phyloP scores from a whole-genome alignment of 2,329 filamentous ascomycete genomes.

The Fusarium papillatum region DNA sequence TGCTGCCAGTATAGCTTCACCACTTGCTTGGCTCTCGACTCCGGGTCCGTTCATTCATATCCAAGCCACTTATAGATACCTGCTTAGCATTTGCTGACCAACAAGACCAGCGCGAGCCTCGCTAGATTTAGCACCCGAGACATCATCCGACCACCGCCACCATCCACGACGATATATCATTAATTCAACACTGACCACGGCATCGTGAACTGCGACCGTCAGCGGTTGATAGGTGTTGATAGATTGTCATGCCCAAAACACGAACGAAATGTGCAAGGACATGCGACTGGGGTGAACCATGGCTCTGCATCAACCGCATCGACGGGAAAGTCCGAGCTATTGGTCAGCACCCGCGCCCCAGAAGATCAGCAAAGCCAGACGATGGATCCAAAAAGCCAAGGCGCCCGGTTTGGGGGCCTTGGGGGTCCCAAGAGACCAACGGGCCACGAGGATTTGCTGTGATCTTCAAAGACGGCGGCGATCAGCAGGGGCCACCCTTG shows the following conservation, averaged over 20 bases:
- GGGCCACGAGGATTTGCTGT: slow-evolving; percentile 45
- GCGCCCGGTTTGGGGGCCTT: slow-evolving; percentile 27
- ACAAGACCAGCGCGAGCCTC: background rate
- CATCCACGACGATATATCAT: background rate
- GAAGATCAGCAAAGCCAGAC: slow-evolving; percentile 30
- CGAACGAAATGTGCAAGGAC: slow-evolving; percentile 7
- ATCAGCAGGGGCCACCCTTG: slow-evolving; percentile 45
- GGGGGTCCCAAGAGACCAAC: slow-evolving; percentile 18
- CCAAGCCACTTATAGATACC: slow-evolving; percentile 1
- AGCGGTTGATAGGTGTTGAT: background rate
- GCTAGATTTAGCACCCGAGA: slow-evolving; percentile 9
- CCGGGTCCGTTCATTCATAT: slow-evolving; percentile 14
- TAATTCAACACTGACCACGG: background rate
- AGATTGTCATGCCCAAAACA: slow-evolving; percentile 11
- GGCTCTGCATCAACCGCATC: slow-evolving; percentile 35
- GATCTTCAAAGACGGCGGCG: slow-evolving; percentile 46
- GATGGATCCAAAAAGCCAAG: slow-evolving; percentile 29
- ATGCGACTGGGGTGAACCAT: slow-evolving; percentile 16
- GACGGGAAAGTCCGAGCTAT: slow-evolving; percentile 36
- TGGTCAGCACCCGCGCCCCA: slow-evolving; percentile 23
- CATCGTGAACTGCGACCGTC: slow-evolving; percentile 1
- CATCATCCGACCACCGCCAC: slow-evolving; percentile 17
- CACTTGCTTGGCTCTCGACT: slow-evolving; percentile 10
- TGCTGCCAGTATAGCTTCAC: slow-evolving; percentile 4
- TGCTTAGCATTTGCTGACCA: slow-evolving; percentile 7